Evolutionary conservation across 352 stramenopile genomes (phyloP), one percentile per base, ranked within the genome.

Genomic region (Pythium aquatile): DNA sequence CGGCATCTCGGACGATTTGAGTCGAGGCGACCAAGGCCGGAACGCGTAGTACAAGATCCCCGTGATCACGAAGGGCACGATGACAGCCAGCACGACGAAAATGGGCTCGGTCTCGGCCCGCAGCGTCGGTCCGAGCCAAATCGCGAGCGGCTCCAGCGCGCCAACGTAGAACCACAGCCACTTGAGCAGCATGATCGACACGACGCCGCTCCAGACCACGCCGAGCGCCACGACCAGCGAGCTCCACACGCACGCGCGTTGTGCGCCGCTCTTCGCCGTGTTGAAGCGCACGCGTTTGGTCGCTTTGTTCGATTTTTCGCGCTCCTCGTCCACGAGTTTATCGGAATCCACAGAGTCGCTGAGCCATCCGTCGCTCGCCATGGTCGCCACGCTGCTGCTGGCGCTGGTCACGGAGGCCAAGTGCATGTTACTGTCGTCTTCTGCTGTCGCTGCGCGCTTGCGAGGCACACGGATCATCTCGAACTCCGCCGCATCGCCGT

Each of bases 111-210:
- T 56, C 48, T 72, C 65, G 2, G 44, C n/a, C 2, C 55, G 55
- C n/a, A 47, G 14, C 35, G 66, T 53, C 10, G 48, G 35, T 17
- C 65, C 65, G 8, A 72, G 56, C 51, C 48, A 59, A 37, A 67
- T 72, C 35, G 63, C 65, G 10, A 72, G 29, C 35, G 65, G 65
- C 24, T 35, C 16, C 11, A 60, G n/a, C 20, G 60, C 65, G 17
- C 29, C 20, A n/a, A 56, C 29, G 37, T 72, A 72, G 55, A 72
- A 58, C 65, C 65, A 72, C 44, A 68, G 53, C 65, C 55, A 72
- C 33, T 56, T 64, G 42, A 72, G 35, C 7, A 72, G 47, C 35
- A 72, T 32, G n/a, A 59, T n/a, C 7, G 49, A 61, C 20, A 64
- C 24, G 10, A 68, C 44, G 30, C 33, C 55, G 14, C 53, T 68